Base-by-base conservation (phyloP, 257 asterid genomes). In the Leptodermis oblonga region DNA sequence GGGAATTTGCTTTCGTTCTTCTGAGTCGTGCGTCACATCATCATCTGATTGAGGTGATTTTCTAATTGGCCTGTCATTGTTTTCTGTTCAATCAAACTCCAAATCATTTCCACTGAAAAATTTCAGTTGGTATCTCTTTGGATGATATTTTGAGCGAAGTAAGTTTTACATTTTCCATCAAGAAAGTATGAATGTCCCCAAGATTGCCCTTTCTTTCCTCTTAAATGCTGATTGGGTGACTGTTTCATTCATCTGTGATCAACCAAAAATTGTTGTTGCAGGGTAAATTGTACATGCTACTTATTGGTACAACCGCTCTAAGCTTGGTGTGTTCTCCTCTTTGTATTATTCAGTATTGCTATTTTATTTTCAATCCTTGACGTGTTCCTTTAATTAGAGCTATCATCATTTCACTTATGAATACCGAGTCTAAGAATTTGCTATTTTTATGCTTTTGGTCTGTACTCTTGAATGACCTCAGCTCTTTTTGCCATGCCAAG, bases 1-100 rank as follows among this genome's bases (percentile, higher is more conserved):
- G 97, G 73, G 95, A 90, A 81, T 90, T 90, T 75, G 95, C 95
- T 53, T 90, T 90, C 75, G 95, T 90, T 70, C 95, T 87, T 79
- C 90, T 87, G 73, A 83, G 97, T 64, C 95, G 87, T 4, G 92
- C 97, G 7, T 87, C 95, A 79, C 84, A 88, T 71, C 87, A 80
- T 79, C 90, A 88, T 86, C 85, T 88, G 62, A 83, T 90, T 55
- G 91, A 88, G 97, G 95, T 88, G 60, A 49, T 31, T 10, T 52
- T 30, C 25, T 62, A 5, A 34, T 65, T 20, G 48, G 22, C 60
- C 46, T 31, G 60, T 69, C 65, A 39, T 56, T 25, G 62, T 25
- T 30, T 45, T 34, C 53, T 22, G 2, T 52, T 74, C 26, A 26
- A 43, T 34, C 22, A 7, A 43, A 39, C 18, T 55, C 39, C 18